Base-by-base conservation (phyloP, 129 eudicot genomes). In the Glebionis coronaria region DNA sequence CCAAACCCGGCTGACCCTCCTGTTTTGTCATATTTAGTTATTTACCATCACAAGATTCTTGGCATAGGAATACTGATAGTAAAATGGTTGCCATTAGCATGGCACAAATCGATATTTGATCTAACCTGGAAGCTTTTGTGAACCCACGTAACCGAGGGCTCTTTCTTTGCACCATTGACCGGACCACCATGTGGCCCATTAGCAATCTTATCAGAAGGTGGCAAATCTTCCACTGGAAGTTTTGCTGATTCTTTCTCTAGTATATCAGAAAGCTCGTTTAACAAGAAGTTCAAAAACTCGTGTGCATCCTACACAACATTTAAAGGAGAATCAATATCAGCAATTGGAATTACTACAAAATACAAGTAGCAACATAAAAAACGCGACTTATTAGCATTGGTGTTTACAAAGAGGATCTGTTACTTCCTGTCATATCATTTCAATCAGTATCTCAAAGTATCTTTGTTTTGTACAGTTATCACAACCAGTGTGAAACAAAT, bases 81-180 rank as follows among this genome's bases (percentile, higher is more conserved):
- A 45, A 16, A 19, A 27, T 3, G 38, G 18, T 60, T 42, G 59
- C 46, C 38, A 46, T 46, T 45, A 23, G 16, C 53, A 42, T 54
- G 18, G 4, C 50, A 51, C 13, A 54, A 69, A 63, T 44, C 10
- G 46, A 14, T 44, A 53, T 27, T 47, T 7, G 78, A 53, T 69
- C 78, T 65, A 68, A 86, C 98, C 88, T 91, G 98, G 82, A 91
- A 91, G 73, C 80, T 88, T 70, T 88, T 85, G 71, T 91, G 98
- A 76, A 91, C 96, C 96, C 91, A 91, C 57, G 96, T 91, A 21
- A 85, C 85, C 63, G 78, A 40, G 13, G 96, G 96, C 67, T 91
- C 98, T 72, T 83, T 86, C 56, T 73, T 82, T 35, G 61, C 82
- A 64, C 95, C 91, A 67, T 85, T 83, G 67, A 77, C 80, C 31